Evolutionary conservation across 345 rosid species (phyloP).

Genomic region (Corymbia maculata): DNA sequence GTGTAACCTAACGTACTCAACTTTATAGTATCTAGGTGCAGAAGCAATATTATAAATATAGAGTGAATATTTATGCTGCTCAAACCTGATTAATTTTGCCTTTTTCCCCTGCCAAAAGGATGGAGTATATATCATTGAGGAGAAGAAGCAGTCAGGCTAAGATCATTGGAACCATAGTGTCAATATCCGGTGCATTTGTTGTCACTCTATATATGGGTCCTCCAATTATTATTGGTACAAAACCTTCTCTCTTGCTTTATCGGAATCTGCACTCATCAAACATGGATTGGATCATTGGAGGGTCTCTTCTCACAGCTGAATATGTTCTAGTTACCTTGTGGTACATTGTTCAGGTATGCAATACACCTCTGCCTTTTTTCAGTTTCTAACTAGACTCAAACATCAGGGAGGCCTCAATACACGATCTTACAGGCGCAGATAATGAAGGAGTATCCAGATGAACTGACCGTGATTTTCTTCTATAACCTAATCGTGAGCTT

Average conservation of each 20-base stretch:
- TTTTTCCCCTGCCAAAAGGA: constrained; percentile 22
- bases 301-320: constrained; percentile 53
- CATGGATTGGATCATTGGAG: constrained; percentile 67
- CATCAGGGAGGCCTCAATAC: background rate
- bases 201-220: constrained; percentile 78
- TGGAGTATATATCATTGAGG: constrained; percentile 56
- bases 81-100: background rate
- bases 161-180: constrained; percentile 63
- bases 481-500: constrained; percentile 64
- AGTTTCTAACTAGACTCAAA: background rate
- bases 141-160: constrained; percentile 70
- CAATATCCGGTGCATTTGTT: constrained; percentile 68
- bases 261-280: constrained; percentile 27
- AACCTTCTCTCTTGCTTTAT: constrained; percentile 13
- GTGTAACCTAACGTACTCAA: background rate
- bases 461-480: constrained; percentile 66
- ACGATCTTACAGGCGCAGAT: constrained; percentile 49
- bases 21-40: background rate
- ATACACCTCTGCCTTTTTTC: background rate
- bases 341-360: constrained; percentile 81
- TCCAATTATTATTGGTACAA: constrained; percentile 20
- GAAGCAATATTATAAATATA: background rate
- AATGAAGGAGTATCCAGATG: constrained; percentile 85
- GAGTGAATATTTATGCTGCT: background rate
- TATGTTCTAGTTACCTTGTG: constrained; percentile 63